Conservation (phyloP, 1,284 basidiomycete genomes). For the Apiotrichum montevideense region DNA sequence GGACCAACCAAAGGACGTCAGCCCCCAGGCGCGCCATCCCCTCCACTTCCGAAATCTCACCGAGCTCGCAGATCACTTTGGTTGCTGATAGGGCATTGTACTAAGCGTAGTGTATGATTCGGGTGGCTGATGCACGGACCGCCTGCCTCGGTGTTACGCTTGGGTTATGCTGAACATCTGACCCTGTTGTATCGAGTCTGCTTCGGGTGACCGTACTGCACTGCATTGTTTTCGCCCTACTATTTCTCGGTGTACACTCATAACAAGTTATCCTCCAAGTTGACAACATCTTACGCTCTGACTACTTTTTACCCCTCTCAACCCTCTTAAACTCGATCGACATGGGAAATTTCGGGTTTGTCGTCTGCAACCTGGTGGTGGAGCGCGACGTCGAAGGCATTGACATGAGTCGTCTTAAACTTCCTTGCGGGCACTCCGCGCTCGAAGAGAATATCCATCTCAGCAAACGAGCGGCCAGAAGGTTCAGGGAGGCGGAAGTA, state of each 20-base stretch:
- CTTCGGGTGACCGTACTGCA: no score
- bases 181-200: no score
- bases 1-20: not conserved
- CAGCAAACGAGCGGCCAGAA: slow-evolving; percentile 46
- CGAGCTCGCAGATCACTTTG: slow-evolving; percentile 8
- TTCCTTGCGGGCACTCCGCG: slow-evolving; percentile 23
- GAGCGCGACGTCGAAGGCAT: slow-evolving; percentile 14
- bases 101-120: no score
- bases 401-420: slow-evolving; percentile 23
- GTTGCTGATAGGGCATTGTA: not conserved
- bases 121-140: no score
- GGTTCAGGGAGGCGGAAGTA: slow-evolving; percentile 36
- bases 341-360: not conserved
- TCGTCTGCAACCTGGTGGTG: not conserved
- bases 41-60: slow-evolving; percentile 7
- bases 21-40: not conserved
- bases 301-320: no score
- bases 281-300: no score
- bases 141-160: no score
- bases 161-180: no score
- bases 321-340: no score
- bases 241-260: no score
- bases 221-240: no score
- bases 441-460: slow-evolving; percentile 47
- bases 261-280: no score